These are phyloP conservation scores for Talaromyces wortmannii DNA, from an alignment of 495 filamentous ascomycete species.

Conservation along the genomic window DNA sequence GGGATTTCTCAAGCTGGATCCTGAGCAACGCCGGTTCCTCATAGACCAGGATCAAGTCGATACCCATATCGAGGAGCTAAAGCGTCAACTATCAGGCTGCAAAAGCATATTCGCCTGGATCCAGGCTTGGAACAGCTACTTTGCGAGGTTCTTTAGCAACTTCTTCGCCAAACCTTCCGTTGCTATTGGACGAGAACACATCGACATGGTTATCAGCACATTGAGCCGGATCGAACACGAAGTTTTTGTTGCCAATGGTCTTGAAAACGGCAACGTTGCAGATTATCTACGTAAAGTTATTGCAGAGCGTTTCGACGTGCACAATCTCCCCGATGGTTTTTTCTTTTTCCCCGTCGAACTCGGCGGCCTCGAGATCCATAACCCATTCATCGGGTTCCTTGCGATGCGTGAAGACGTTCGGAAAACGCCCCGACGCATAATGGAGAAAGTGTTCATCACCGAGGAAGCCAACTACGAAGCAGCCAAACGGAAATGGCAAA, in stretches of 20 bases:
- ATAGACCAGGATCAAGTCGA: slow-evolving; percentile 60
- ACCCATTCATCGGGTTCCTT: slow-evolving; percentile 48
- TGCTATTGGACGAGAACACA: slow-evolving; percentile 56
- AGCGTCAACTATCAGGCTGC: slow-evolving; percentile 49
- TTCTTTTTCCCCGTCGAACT: slow-evolving; percentile 58
- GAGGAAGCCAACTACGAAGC: slow-evolving; percentile 39
- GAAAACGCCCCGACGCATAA: slow-evolving; percentile 29
- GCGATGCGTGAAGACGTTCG: slow-evolving; percentile 47
- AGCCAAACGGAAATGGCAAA: slow-evolving; percentile 38
- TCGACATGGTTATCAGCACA: slow-evolving; percentile 55
- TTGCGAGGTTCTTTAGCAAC: slow-evolving; percentile 55
- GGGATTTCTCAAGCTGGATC: slow-evolving; percentile 57
- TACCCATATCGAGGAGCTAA: slow-evolving; percentile 53
- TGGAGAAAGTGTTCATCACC: slow-evolving; percentile 21
- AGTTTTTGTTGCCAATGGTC: slow-evolving; percentile 31
- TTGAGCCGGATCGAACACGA: slow-evolving; percentile 52
- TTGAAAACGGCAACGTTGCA: slow-evolving; percentile 41
- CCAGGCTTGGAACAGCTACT: slow-evolving; percentile 60
- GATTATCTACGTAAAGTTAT: slow-evolving; percentile 51
- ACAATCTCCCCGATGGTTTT: slow-evolving; percentile 58
- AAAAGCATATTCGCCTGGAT: slow-evolving; percentile 56
- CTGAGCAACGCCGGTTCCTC: slow-evolving; percentile 45
- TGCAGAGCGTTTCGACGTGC: slow-evolving; percentile 43
- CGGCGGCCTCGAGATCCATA: slow-evolving; percentile 50
- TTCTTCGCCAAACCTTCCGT: slow-evolving; percentile 61